Conservation (phyloP, 2,329 filamentous ascomycete species). For the Podosphaera leucotricha region DNA sequence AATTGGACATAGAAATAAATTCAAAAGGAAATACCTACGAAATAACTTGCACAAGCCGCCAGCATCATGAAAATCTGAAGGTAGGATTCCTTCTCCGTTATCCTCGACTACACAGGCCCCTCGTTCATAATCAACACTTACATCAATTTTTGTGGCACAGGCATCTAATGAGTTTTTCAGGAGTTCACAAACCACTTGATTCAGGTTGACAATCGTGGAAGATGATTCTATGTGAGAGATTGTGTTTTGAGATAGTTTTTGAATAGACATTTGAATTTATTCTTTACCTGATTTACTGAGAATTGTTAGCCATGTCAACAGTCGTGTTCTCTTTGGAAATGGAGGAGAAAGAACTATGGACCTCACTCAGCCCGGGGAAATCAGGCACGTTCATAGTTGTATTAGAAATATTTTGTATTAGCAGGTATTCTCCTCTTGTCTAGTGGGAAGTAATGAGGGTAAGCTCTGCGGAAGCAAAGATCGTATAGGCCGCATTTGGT, state of each 20-base stretch:
- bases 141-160: slow-evolving; percentile 38
- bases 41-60: slow-evolving; percentile 54
- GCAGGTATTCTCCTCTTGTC: too few species aligned
- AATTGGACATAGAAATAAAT: too few species aligned
- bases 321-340: too few species aligned
- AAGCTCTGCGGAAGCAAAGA: too few species aligned
- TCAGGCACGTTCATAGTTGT: too few species aligned
- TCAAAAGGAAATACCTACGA: slow-evolving; percentile 24
- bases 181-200: slow-evolving; percentile 45
- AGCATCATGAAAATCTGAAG: slow-evolving; percentile 42
- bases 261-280: slow-evolving; percentile 28
- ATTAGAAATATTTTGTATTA: too few species aligned
- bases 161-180: slow-evolving; percentile 74
- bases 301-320: too few species aligned
- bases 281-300: too few species aligned
- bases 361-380: too few species aligned
- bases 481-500: too few species aligned
- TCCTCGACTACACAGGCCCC: slow-evolving; percentile 68
- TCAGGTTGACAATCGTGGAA: slow-evolving; percentile 50
- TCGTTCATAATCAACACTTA: slow-evolving; percentile 49
- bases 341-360: too few species aligned
- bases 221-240: slow-evolving; percentile 68
- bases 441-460: too few species aligned
- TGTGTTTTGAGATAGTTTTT: slow-evolving; percentile 44
- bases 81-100: slow-evolving; percentile 54